Conservation (phyloP, 2,329 filamentous ascomycete species). For the Colletotrichum scovillei region DNA sequence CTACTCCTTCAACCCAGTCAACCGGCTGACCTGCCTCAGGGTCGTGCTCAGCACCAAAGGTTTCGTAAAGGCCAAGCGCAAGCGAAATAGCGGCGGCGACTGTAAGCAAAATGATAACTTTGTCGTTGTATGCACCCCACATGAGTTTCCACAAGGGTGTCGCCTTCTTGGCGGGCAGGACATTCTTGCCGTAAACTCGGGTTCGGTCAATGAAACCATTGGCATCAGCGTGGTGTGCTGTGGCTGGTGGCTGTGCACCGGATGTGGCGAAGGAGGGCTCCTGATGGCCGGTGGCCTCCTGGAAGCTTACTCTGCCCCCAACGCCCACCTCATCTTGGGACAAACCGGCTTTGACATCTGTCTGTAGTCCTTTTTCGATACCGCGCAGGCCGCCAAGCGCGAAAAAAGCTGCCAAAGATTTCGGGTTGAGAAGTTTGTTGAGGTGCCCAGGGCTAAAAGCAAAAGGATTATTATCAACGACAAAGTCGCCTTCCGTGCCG, state of each 20-base stretch:
- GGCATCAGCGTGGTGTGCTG: slow-evolving; percentile 12
- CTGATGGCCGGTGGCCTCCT: slow-evolving; percentile 64
- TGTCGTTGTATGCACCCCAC: slow-evolving; percentile 77
- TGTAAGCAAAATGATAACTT: slow-evolving; percentile 74
- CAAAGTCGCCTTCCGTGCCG: slow-evolving; percentile 77
- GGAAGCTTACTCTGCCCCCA: slow-evolving; percentile 74
- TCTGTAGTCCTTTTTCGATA: slow-evolving; percentile 76
- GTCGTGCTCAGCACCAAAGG: slow-evolving; percentile 61
- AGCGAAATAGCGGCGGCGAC: slow-evolving; percentile 74
- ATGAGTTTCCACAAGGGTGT: slow-evolving; percentile 70
- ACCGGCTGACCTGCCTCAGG: slow-evolving; percentile 55
- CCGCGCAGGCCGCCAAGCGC: slow-evolving; percentile 77
- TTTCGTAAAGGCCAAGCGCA: slow-evolving; percentile 75
- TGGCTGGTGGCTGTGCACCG: slow-evolving; percentile 15
- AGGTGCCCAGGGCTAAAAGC: slow-evolving; percentile 80
- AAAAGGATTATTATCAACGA: slow-evolving; percentile 79
- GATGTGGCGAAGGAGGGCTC: slow-evolving; percentile 18
- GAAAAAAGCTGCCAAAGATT: slow-evolving; percentile 76
- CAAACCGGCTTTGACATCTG: slow-evolving; percentile 71
- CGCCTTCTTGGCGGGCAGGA: slow-evolving; percentile 71
- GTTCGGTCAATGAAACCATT: slow-evolving; percentile 59
- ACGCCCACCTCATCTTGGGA: slow-evolving; percentile 74
- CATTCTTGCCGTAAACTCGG: slow-evolving; percentile 69
- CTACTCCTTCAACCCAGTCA: slow-evolving; percentile 76
- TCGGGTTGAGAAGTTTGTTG: slow-evolving; percentile 80